phyloP scores from a whole-genome alignment of 495 filamentous ascomycete genomes.

The Penicillium dipodomyicola region DNA sequence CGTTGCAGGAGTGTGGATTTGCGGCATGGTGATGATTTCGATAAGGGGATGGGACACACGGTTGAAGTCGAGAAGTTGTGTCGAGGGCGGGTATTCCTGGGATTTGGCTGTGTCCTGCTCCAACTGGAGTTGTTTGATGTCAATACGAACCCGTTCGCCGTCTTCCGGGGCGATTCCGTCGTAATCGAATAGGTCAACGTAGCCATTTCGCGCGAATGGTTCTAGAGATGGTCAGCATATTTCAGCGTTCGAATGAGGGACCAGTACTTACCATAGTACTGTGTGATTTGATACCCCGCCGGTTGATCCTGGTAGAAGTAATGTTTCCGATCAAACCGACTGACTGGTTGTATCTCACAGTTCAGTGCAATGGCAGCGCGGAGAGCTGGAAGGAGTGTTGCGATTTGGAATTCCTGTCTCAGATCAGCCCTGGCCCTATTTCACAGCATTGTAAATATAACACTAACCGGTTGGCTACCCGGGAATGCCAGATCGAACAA shows the following conservation, averaged over 20 bases:
- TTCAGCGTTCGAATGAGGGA: neutral
- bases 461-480: slow-evolving; percentile 71
- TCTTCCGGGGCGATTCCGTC: slow-evolving; percentile 77
- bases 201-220: slow-evolving; percentile 79
- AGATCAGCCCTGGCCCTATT: slow-evolving; percentile 11
- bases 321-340: slow-evolving; percentile 92
- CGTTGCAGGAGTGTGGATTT: slow-evolving; percentile 78
- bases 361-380: slow-evolving; percentile 82
- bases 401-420: slow-evolving; percentile 66
- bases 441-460: neutral
- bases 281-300: slow-evolving; percentile 93
- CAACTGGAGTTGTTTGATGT: slow-evolving; percentile 91
- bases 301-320: slow-evolving; percentile 99
- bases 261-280: slow-evolving; percentile 66
- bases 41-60: slow-evolving; percentile 86
- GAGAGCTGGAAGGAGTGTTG: slow-evolving; percentile 81
- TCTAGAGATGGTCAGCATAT: slow-evolving; percentile 37
- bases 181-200: slow-evolving; percentile 63
- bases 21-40: slow-evolving; percentile 89
- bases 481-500: slow-evolving; percentile 88
- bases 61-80: slow-evolving; percentile 90
- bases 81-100: slow-evolving; percentile 66
- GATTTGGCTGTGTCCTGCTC: slow-evolving; percentile 99
- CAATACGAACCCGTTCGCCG: slow-evolving; percentile 63
- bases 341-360: slow-evolving; percentile 71